These are phyloP conservation scores for Fusarium palustre DNA, from an alignment of 2,329 filamentous ascomycete species.

Conservation along the genomic window DNA sequence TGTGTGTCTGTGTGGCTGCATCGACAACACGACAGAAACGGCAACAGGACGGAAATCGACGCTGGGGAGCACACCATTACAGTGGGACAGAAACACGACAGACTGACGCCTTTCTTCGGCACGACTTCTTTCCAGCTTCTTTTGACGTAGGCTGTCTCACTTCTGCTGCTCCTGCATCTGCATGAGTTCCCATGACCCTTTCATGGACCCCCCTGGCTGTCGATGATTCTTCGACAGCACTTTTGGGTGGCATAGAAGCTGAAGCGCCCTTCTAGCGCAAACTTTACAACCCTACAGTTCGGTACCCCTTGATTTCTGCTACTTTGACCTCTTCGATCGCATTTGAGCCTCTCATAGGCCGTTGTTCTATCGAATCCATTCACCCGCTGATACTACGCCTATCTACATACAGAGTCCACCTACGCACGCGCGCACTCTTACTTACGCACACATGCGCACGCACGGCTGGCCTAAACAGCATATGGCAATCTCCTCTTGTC, in stretches of 20 bases:
- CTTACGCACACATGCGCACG: background rate
- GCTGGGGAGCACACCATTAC: conserved; percentile 33
- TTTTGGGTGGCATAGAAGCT: conserved; percentile 25
- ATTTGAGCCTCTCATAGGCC: conserved; percentile 18
- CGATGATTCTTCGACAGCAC: conserved; percentile 28
- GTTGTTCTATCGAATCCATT: background rate
- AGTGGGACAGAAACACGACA: background rate
- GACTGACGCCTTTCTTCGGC: conserved; percentile 11
- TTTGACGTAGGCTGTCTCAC: conserved; percentile 38
- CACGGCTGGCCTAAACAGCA: background rate
- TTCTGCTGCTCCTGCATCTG: conserved; percentile 24
- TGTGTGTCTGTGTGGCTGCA: conserved; percentile 39
- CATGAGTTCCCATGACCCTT: background rate
- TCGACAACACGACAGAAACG: conserved; percentile 21
- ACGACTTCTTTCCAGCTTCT: conserved; percentile 24
- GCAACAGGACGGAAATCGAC: conserved; percentile 36
- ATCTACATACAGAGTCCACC: background rate
- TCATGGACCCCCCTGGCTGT: conserved; percentile 1
- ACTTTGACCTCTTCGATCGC: conserved; percentile 8
- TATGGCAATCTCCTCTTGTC: background rate
- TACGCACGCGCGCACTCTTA: too few species aligned
- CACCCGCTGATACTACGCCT: background rate
- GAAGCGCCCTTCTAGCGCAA: conserved; percentile 44
- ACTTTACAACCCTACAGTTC: conserved; percentile 34
- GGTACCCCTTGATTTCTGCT: conserved; percentile 8